These are phyloP conservation scores for Triticum turgidum DNA, from an alignment of 176 grass and related monocot genomes.

Conservation along the genomic window DNA sequence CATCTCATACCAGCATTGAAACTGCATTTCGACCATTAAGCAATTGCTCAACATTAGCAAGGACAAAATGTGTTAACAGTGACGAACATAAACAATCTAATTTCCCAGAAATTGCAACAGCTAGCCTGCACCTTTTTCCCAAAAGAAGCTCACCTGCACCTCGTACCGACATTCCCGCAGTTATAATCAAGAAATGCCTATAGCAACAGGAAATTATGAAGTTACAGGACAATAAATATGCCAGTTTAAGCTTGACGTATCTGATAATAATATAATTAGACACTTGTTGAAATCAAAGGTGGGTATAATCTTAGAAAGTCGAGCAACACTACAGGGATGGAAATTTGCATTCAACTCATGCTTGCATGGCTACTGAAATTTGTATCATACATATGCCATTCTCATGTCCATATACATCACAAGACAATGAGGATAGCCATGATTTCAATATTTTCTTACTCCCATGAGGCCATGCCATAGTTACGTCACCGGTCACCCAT, in stretches of 20 bases:
- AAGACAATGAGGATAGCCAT: neutral
- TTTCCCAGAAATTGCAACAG: neutral
- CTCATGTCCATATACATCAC: neutral
- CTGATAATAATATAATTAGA: neutral
- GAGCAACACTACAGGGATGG: too few species aligned
- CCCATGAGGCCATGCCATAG: too few species aligned
- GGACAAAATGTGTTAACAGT: neutral
- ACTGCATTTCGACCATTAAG: neutral
- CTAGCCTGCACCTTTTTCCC: neutral
- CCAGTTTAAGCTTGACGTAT: neutral
- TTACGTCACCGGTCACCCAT: too few species aligned
- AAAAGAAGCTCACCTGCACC: too few species aligned
- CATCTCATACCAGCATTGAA: neutral
- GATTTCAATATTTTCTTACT: neutral
- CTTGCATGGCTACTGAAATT: neutral
- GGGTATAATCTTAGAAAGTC: neutral
- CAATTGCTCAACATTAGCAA: neutral
- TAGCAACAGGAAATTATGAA: neutral
- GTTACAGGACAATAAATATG: neutral
- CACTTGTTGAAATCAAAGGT: neutral
- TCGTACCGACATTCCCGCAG: neutral
- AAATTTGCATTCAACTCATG: neutral
- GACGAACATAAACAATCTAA: neutral
- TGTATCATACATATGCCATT: neutral
- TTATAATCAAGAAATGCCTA: neutral